Conservation (phyloP, 176 grass and related monocot genomes). For the Bolboschoenus planiculmis region DNA sequence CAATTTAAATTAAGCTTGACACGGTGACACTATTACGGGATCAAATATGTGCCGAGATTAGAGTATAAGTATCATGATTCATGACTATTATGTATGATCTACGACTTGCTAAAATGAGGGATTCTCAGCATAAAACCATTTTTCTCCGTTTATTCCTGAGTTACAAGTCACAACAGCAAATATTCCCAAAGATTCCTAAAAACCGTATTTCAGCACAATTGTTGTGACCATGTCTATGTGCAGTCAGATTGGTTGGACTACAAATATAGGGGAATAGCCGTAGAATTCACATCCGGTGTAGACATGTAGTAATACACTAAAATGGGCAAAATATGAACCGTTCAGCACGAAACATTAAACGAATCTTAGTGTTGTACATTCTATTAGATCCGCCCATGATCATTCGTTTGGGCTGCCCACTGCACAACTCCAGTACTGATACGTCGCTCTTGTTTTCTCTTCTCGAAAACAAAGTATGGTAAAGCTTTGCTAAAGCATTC, state of each 20-base stretch:
- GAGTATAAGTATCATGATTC: background rate
- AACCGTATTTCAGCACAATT: background rate
- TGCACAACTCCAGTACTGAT: no score
- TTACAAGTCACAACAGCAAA: background rate
- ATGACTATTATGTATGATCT: background rate
- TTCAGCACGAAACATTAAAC: no score
- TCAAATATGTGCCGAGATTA: background rate
- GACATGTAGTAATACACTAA: no score
- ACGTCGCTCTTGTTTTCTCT: background rate
- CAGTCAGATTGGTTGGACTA: background rate
- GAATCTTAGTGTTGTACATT: no score
- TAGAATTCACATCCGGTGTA: no score
- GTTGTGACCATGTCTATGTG: background rate
- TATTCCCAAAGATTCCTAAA: background rate
- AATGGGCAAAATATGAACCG: no score
- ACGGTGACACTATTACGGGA: background rate
- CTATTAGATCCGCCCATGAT: no score
- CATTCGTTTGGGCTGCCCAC: no score
- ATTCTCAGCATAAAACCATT: background rate
- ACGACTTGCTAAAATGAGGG: background rate
- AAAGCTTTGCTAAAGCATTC: background rate
- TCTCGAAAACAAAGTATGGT: background rate
- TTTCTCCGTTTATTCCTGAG: background rate
- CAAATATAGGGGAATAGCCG: no score
- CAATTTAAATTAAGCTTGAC: background rate